phyloP scores from a whole-genome alignment of 2,329 filamentous ascomycete species.

The Aspergillus terreus region DNA sequence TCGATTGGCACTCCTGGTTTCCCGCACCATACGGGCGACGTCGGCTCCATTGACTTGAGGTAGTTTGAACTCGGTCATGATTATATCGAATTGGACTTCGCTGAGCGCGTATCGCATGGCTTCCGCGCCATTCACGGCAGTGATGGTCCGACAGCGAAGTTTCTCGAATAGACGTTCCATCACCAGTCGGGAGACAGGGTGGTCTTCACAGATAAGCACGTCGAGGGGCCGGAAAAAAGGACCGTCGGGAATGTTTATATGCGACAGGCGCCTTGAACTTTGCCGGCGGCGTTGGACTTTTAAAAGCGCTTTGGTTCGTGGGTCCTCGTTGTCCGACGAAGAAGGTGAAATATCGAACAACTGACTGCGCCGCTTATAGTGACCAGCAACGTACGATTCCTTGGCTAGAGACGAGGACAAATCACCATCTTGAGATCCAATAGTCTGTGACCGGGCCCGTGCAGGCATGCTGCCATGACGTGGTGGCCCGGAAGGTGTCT shows the following conservation, averaged over 20 bases:
- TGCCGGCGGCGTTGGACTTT: constrained; percentile 92
- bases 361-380: constrained; percentile 88
- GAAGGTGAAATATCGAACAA: constrained; percentile 96
- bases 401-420: constrained; percentile 62
- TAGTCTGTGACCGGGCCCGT: constrained; percentile 81
- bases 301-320: constrained; percentile 82
- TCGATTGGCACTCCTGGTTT: constrained; percentile 91
- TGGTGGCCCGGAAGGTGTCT: constrained; percentile 54
- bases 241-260: constrained; percentile 78
- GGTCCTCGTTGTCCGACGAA: constrained; percentile 94
- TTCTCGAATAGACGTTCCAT: constrained; percentile 98
- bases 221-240: constrained; percentile 88
- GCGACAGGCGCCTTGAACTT: constrained; percentile 88
- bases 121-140: constrained; percentile 83
- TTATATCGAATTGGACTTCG: constrained; percentile 97
- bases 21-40: constrained; percentile 94
- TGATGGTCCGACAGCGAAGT: constrained; percentile 88
- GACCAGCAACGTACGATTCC: constrained; percentile 58
- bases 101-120: constrained; percentile 91
- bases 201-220: constrained; percentile 94
- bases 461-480: constrained; percentile 62
- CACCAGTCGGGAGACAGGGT: constrained; percentile 94
- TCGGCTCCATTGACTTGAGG: constrained; percentile 94
- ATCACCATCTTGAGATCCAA: constrained; percentile 91
- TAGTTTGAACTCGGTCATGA: constrained; percentile 95